Percentiles rank a stretch among this genome's conserved stretches.
phyloP scores from a whole-genome alignment of 1,284 basidiomycete genomes.

The Melampsora americana region DNA sequence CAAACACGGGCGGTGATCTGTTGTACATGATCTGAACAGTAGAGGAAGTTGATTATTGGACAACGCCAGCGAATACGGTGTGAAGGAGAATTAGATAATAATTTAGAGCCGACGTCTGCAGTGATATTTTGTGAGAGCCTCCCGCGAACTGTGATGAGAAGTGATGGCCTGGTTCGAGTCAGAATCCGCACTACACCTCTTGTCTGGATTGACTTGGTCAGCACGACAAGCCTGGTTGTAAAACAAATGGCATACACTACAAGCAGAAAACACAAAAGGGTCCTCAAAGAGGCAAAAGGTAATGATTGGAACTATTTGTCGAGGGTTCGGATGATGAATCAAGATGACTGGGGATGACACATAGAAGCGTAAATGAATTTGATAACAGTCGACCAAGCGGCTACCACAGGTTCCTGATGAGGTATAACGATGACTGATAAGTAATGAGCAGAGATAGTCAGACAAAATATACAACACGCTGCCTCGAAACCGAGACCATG shows the following conservation, averaged over 20 bases:
- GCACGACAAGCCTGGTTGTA: not conserved
- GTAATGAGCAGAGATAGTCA: too few relatives aligned
- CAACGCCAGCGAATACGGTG: not conserved
- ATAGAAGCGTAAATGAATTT: too few relatives aligned
- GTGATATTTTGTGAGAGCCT: not conserved
- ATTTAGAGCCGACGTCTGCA: not conserved
- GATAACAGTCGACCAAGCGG: too few relatives aligned
- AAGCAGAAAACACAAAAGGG: not conserved
- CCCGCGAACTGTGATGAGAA: not conserved
- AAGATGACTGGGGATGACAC: too few relatives aligned
- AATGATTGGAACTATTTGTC: not conserved
- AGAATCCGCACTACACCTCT: not conserved
- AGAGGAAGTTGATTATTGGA: not conserved
- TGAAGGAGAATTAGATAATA: not conserved
- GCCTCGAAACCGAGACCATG: too few relatives aligned
- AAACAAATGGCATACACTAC: not conserved
- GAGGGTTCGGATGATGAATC: too few relatives aligned
- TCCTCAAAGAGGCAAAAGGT: not conserved
- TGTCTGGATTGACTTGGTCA: constrained; percentile 1
- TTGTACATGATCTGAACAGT: constrained; percentile 13
- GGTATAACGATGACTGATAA: too few relatives aligned
- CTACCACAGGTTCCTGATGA: too few relatives aligned
- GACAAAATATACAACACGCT: too few relatives aligned
- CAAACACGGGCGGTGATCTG: not conserved
- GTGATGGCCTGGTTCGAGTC: constrained; percentile 1